phyloP scores from a whole-genome alignment of 805 yeast genomes.

The Vanderwaltozyma yarrowii region DNA sequence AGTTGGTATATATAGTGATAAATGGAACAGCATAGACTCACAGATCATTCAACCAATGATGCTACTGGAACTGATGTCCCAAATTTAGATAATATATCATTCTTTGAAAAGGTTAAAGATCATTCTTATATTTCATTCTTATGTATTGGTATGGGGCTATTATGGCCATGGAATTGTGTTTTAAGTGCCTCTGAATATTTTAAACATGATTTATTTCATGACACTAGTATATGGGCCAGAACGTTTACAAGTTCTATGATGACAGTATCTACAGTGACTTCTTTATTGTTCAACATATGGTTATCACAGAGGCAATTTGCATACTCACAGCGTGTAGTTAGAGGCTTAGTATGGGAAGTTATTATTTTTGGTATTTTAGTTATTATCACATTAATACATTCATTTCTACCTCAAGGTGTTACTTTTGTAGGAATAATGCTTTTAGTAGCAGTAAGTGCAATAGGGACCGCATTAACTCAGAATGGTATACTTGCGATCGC shows the following conservation, averaged over 20 bases:
- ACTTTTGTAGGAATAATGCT: slow-evolving; percentile 45
- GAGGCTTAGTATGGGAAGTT: slow-evolving; percentile 53
- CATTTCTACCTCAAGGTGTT: slow-evolving; percentile 11
- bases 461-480: slow-evolving; percentile 77
- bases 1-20: too few relatives aligned
- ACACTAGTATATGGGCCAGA: slow-evolving; percentile 40
- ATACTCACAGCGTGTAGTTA: slow-evolving; percentile 42
- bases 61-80: too few relatives aligned
- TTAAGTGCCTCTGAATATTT: slow-evolving; percentile 80
- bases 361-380: slow-evolving; percentile 47
- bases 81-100: slow-evolving; percentile 3
- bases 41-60: too few relatives aligned
- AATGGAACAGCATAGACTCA: too few relatives aligned
- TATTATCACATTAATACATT: slow-evolving; percentile 21
- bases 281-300: slow-evolving; percentile 47
- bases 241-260: slow-evolving; percentile 76
- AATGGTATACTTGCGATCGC: slow-evolving; percentile 86
- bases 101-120: slow-evolving; percentile 13
- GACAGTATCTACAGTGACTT: slow-evolving; percentile 68
- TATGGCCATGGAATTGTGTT: slow-evolving; percentile 98
- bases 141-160: slow-evolving; percentile 61
- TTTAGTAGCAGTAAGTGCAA: slow-evolving; percentile 53
- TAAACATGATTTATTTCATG: slow-evolving; percentile 42
- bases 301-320: slow-evolving; percentile 58
- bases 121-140: slow-evolving; percentile 47